These are phyloP conservation scores for Epichloe gansuensis DNA, from an alignment of 2,329 filamentous ascomycete species.

Conservation along the genomic window DNA sequence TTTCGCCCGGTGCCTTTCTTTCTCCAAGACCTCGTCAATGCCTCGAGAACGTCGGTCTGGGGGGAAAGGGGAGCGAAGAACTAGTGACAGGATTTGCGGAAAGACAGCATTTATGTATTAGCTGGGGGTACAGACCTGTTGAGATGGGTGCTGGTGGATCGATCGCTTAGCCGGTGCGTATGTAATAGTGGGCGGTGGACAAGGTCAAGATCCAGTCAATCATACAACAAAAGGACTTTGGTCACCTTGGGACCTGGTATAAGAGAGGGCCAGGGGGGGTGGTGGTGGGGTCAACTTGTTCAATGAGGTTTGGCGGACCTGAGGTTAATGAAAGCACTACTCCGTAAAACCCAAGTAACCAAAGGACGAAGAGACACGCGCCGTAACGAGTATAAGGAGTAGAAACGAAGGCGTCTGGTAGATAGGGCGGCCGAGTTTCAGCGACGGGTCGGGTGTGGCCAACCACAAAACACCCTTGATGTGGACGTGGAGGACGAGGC, in stretches of 20 bases:
- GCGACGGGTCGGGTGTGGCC: no score
- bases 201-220: not conserved
- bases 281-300: no score
- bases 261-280: not conserved
- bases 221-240: not conserved
- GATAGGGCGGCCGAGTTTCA: no score
- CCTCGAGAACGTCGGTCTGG: not conserved
- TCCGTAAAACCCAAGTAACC: not conserved
- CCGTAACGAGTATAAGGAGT: no score
- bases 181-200: conserved; percentile 1
- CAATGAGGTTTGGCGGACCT: no score
- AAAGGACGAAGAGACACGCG: no score
- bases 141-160: conserved; percentile 3
- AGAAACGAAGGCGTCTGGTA: no score
- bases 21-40: not conserved
- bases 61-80: not conserved
- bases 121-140: not conserved
- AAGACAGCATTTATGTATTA: not conserved
- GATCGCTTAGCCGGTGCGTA: conserved; percentile 3
- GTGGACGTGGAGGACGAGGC: not conserved
- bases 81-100: conserved; percentile 2
- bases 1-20: not conserved
- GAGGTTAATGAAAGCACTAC: not conserved
- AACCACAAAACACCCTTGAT: no score
- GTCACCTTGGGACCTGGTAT: not conserved